These are phyloP conservation scores for Silene latifolia DNA, from an alignment of 148 eudicot genomes.

Conservation along the genomic window DNA sequence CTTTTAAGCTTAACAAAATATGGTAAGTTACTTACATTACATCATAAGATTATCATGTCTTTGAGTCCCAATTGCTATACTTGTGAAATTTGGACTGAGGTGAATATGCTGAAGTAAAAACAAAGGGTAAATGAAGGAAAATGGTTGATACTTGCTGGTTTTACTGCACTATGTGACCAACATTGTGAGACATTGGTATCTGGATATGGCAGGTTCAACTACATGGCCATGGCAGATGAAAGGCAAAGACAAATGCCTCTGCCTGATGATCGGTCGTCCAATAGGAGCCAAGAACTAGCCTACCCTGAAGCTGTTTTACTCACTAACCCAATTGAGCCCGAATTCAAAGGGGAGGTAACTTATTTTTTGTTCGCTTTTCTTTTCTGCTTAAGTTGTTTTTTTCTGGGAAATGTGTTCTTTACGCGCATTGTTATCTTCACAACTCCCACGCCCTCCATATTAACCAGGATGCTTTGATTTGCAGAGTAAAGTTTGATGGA, in stretches of 20 bases:
- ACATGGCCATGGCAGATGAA: constrained; percentile 80
- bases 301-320: constrained; percentile 84
- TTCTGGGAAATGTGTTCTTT: neutral
- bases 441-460: neutral
- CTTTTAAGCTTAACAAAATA: constrained; percentile 56
- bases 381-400: neutral
- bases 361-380: neutral
- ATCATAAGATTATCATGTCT: neutral
- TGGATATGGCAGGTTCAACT: constrained; percentile 46
- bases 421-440: neutral
- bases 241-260: constrained; percentile 75
- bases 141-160: neutral
- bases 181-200: neutral
- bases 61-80: neutral
- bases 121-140: too few relatives aligned
- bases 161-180: neutral
- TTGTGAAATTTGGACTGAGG: too few relatives aligned
- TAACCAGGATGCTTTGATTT: neutral
- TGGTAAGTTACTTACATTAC: constrained; percentile 22
- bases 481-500: neutral
- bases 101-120: too few relatives aligned
- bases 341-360: constrained; percentile 76
- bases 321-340: constrained; percentile 67
- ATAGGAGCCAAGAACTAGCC: constrained; percentile 57
- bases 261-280: constrained; percentile 60